Conservation (phyloP, 208 protist species). For the Phytomonas francai region DNA sequence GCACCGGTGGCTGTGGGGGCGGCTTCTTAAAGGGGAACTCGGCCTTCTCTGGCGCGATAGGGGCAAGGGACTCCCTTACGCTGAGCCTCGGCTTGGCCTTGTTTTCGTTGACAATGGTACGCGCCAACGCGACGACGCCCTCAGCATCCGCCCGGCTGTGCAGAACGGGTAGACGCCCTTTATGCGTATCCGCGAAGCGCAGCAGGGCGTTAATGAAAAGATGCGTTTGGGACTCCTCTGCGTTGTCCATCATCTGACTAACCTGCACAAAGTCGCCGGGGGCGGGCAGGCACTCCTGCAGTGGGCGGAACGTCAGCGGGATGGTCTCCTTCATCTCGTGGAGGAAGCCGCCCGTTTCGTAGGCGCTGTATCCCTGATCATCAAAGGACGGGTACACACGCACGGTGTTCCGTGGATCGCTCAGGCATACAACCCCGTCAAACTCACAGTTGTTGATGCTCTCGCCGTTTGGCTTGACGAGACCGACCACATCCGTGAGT, state of each 20-base stretch:
- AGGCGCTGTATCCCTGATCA: conserved; percentile 51
- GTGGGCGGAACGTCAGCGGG: conserved; percentile 42
- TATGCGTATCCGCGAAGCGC: conserved; percentile 53
- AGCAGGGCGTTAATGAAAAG: conserved; percentile 53
- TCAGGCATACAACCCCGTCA: conserved; percentile 65
- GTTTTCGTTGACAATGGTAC: conserved; percentile 51
- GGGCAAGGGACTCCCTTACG: not conserved
- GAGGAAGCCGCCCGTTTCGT: conserved; percentile 79
- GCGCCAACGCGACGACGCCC: conserved; percentile 45
- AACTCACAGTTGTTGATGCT: conserved; percentile 63
- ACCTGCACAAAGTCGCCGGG: conserved; percentile 69
- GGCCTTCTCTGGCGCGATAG: conserved; percentile 20
- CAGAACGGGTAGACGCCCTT: conserved; percentile 46
- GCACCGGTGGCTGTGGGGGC: conserved; percentile 46
- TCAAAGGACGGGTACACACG: conserved; percentile 83
- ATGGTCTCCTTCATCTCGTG: conserved; percentile 76
- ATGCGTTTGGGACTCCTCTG: conserved; percentile 69
- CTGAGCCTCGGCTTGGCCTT: conserved; percentile 20
- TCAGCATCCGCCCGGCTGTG: conserved; percentile 53
- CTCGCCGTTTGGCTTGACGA: conserved; percentile 44
- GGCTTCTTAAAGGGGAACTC: conserved; percentile 60
- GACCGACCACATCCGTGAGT: conserved; percentile 74
- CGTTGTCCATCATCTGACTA: conserved; percentile 83
- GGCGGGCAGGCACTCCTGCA: conserved; percentile 38
- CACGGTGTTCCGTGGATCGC: conserved; percentile 68